phyloP scores from a whole-genome alignment of 495 filamentous ascomycete genomes.

The Penicillium verhagenii region DNA sequence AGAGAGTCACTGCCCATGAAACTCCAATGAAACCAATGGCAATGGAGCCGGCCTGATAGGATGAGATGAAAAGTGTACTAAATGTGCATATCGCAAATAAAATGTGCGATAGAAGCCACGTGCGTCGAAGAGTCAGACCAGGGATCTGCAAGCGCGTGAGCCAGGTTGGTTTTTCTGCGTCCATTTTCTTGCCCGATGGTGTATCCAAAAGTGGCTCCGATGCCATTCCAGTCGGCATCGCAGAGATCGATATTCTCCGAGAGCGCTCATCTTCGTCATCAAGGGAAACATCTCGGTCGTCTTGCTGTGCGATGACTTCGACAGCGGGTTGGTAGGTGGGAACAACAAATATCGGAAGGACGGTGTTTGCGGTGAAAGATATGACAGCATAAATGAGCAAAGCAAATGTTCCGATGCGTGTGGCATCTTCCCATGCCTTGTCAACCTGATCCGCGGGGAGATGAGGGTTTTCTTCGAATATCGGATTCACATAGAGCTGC shows the following conservation, averaged over 20 bases:
- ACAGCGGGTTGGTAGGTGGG: conserved; percentile 57
- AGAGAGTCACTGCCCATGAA: conserved; percentile 84
- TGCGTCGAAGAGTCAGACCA: conserved; percentile 77
- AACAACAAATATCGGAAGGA: conserved; percentile 78
- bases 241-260: conserved; percentile 34
- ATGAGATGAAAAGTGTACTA: conserved; percentile 72
- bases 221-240: conserved; percentile 23
- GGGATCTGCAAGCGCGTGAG: conserved; percentile 66
- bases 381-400: conserved; percentile 84
- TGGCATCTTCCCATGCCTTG: conserved; percentile 75
- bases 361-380: conserved; percentile 72
- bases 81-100: conserved; percentile 78
- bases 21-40: conserved; percentile 79
- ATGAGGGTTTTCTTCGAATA: conserved; percentile 69
- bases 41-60: conserved; percentile 62
- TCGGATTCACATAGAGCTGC: conserved; percentile 83
- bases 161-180: conserved; percentile 27
- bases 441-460: conserved; percentile 74
- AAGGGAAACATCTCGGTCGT: not conserved
- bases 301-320: not conserved
- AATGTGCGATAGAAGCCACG: conserved; percentile 79
- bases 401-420: conserved; percentile 77
- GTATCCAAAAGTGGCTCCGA: conserved; percentile 31
- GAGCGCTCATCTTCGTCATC: conserved; percentile 22
- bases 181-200: conserved; percentile 1